phyloP scores from a whole-genome alignment of 2,329 filamentous ascomycete species.

The Cercospora canescens region DNA sequence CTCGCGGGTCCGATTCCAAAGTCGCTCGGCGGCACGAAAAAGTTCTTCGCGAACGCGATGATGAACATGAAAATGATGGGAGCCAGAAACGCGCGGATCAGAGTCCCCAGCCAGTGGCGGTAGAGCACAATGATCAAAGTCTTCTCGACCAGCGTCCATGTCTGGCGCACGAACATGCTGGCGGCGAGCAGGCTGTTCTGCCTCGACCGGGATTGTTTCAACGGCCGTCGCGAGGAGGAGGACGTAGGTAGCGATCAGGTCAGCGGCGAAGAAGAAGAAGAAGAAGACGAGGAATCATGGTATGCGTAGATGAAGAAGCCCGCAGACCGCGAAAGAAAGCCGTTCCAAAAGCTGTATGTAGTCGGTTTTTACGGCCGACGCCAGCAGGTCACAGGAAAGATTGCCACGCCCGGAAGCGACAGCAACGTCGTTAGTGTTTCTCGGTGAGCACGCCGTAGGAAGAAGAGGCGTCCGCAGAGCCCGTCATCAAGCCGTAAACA shows the following conservation, averaged over 20 bases:
- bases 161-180: slow-evolving; percentile 44
- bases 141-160: slow-evolving; percentile 59
- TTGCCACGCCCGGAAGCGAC: too few species aligned
- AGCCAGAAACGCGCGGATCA: slow-evolving; percentile 56
- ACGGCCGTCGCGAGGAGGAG: neutral
- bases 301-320: neutral
- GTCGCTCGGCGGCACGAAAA: slow-evolving; percentile 75
- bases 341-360: too few species aligned
- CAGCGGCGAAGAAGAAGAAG: neutral
- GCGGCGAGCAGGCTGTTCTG: neutral
- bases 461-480: neutral
- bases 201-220: neutral
- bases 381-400: too few species aligned
- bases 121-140: slow-evolving; percentile 56
- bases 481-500: slow-evolving; percentile 1
- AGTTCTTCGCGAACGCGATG: slow-evolving; percentile 66
- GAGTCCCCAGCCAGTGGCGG: slow-evolving; percentile 56
- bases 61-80: slow-evolving; percentile 54
- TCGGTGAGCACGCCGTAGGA: too few species aligned
- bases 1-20: slow-evolving; percentile 69
- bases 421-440: too few species aligned
- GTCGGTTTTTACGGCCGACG: too few species aligned
- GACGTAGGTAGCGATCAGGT: neutral
- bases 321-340: too few species aligned
- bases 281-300: neutral